Percentiles rank a stretch among this genome's conserved stretches.
These are phyloP conservation scores for Pleurostoma richardsiae DNA, from an alignment of 2,329 filamentous ascomycete species.

Conservation along the genomic window DNA sequence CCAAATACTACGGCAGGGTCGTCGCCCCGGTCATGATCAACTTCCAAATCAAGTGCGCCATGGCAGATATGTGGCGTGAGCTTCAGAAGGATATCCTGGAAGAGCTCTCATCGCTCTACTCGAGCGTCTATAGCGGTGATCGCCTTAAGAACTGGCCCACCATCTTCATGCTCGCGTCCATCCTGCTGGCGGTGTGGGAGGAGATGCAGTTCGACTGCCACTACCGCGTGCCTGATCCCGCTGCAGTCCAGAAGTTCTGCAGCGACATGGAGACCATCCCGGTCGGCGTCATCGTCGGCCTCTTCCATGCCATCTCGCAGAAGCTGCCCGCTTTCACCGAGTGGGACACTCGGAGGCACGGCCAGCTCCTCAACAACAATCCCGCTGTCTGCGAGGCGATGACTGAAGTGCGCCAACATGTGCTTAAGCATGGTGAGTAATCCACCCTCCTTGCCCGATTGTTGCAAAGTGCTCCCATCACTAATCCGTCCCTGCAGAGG, in stretches of 20 bases:
- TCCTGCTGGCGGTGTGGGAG: slow-evolving; percentile 92
- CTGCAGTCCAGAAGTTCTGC: slow-evolving; percentile 90
- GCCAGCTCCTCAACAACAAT: slow-evolving; percentile 87
- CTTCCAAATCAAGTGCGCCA: slow-evolving; percentile 96
- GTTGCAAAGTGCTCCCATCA: neutral
- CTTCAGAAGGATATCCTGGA: slow-evolving; percentile 93
- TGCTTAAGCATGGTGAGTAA: slow-evolving; percentile 84
- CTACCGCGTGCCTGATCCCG: slow-evolving; percentile 82
- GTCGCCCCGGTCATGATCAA: slow-evolving; percentile 98
- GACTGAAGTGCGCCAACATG: slow-evolving; percentile 91
- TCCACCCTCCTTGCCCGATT: neutral
- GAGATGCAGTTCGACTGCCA: slow-evolving; percentile 99
- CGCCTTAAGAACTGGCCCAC: slow-evolving; percentile 99
- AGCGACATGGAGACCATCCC: slow-evolving; percentile 94
- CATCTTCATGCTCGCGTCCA: slow-evolving; percentile 94
- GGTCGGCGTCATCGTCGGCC: slow-evolving; percentile 90
- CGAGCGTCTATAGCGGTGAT: slow-evolving; percentile 95
- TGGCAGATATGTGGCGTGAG: slow-evolving; percentile 98
- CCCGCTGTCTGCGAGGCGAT: slow-evolving; percentile 88
- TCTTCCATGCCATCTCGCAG: slow-evolving; percentile 97
- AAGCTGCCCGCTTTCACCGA: slow-evolving; percentile 90
- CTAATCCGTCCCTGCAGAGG: slow-evolving; percentile 58
- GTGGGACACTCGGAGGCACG: slow-evolving; percentile 90
- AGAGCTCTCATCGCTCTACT: slow-evolving; percentile 88
- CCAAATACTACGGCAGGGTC: slow-evolving; percentile 84